phyloP scores from a whole-genome alignment of 192 early-diverging fungal species.

The Paraglomus brasilianum region DNA sequence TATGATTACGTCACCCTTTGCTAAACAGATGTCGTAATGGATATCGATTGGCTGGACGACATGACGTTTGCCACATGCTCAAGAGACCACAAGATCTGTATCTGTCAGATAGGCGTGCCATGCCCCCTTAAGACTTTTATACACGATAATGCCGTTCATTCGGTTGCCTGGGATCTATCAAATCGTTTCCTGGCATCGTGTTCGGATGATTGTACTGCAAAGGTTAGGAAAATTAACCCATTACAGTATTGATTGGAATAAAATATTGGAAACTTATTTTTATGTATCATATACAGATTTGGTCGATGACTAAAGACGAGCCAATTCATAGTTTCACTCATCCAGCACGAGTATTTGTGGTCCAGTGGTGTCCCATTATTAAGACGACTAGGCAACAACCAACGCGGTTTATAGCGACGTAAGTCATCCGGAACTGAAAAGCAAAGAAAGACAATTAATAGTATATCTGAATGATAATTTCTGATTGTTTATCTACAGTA shows the following conservation, averaged over 20 bases:
- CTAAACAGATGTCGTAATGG: conserved; percentile 61
- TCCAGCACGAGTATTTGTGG: conserved; percentile 71
- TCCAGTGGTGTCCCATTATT: conserved; percentile 75
- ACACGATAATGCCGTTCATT: conserved; percentile 82
- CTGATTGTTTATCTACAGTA: conserved; percentile 14
- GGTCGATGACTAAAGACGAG: conserved; percentile 61
- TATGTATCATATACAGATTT: conserved; percentile 38
- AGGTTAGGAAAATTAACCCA: conserved; percentile 35
- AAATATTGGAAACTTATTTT: background rate
- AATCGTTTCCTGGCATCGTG: conserved; percentile 71
- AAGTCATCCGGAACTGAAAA: background rate
- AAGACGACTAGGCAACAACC: conserved; percentile 39
- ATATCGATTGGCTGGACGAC: conserved; percentile 94
- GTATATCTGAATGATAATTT: background rate
- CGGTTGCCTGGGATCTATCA: conserved; percentile 70
- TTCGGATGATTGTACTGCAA: conserved; percentile 74
- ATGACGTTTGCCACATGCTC: conserved; percentile 88
- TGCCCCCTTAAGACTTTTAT: conserved; percentile 71
- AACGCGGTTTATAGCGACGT: conserved; percentile 61
- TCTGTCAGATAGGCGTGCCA: conserved; percentile 70
- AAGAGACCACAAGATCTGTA: conserved; percentile 74
- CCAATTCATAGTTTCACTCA: conserved; percentile 67
- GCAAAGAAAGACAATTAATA: background rate
- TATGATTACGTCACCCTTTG: conserved; percentile 10
- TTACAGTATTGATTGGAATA: background rate